phyloP scores from a whole-genome alignment of 2,329 filamentous ascomycete genomes.

The Boeremia exigua region DNA sequence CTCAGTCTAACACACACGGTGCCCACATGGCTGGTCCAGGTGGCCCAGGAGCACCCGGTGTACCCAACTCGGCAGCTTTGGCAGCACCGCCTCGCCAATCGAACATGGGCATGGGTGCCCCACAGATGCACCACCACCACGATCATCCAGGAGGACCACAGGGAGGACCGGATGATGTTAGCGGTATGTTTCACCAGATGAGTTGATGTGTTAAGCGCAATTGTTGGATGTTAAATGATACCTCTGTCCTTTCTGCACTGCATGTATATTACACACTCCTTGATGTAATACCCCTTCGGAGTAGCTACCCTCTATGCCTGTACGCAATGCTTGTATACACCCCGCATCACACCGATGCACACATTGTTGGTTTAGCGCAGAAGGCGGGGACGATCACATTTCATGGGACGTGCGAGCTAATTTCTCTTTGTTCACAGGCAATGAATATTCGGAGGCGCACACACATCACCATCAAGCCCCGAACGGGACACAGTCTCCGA shows the following conservation, averaged over 20 bases:
- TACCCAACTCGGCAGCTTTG: slow-evolving; percentile 70
- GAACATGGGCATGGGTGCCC: slow-evolving; percentile 70
- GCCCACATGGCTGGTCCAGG: slow-evolving; percentile 72
- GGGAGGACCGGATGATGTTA: slow-evolving; percentile 77
- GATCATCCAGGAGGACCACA: slow-evolving; percentile 70
- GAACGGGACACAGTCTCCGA: slow-evolving; percentile 57
- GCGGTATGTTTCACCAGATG: slow-evolving; percentile 98
- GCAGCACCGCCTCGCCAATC: slow-evolving; percentile 65
- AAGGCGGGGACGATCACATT: slow-evolving; percentile 23
- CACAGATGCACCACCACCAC: slow-evolving; percentile 74
- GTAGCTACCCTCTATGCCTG: slow-evolving; percentile 42
- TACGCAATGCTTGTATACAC: slow-evolving; percentile 33
- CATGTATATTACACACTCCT: slow-evolving; percentile 52
- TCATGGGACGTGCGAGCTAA: slow-evolving; percentile 50
- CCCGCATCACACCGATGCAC: slow-evolving; percentile 15
- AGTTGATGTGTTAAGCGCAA: slow-evolving; percentile 62
- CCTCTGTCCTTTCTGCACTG: slow-evolving; percentile 50
- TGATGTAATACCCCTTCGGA: slow-evolving; percentile 52
- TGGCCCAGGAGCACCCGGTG: slow-evolving; percentile 65
- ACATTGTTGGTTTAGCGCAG: slow-evolving; percentile 37
- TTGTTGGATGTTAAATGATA: slow-evolving; percentile 51
- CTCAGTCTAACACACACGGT: slow-evolving; percentile 64
- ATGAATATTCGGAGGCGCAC: slow-evolving; percentile 65
- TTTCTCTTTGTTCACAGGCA: slow-evolving; percentile 57
- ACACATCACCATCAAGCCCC: slow-evolving; percentile 71